Percentiles rank a stretch among this genome's conserved stretches.
Conservation (phyloP, 2,329 filamentous ascomycete genomes). For the Pleurostoma richardsiae region DNA sequence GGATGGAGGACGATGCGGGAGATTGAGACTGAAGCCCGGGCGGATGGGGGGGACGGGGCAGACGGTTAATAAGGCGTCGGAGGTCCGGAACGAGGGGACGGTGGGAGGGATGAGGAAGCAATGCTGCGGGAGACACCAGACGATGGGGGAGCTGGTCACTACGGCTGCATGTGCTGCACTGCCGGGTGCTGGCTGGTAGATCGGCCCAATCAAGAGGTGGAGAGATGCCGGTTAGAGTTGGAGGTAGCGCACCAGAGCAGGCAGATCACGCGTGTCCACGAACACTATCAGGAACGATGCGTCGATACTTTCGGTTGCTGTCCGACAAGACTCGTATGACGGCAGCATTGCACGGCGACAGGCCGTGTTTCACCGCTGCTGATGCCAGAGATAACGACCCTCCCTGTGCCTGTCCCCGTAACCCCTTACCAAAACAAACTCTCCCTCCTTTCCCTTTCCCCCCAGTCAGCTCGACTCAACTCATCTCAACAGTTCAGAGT, state of each 20-base stretch:
- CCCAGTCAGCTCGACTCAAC: too few species aligned
- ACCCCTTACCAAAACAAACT: background rate
- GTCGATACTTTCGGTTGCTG: background rate
- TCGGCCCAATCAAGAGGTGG: background rate
- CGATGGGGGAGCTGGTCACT: too few species aligned
- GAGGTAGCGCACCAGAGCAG: background rate
- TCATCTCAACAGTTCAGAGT: too few species aligned
- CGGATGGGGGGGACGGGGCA: background rate
- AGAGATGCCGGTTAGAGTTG: background rate
- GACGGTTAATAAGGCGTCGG: background rate
- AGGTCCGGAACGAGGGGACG: background rate
- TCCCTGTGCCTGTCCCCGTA: background rate
- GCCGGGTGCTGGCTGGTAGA: background rate
- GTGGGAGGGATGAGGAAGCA: background rate
- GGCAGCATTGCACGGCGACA: too few species aligned
- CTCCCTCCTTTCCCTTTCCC: background rate
- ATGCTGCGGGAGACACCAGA: background rate
- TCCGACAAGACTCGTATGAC: background rate
- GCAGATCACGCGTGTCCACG: background rate
- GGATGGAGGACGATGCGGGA: background rate
- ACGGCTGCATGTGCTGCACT: background rate
- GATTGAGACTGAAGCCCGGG: constrained; percentile 1
- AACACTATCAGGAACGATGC: background rate
- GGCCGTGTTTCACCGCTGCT: background rate
- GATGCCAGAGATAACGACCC: background rate